A percentile compares a stretch with the other conserved stretches of the same genome.
These are phyloP conservation scores for Abrus precatorius DNA, from an alignment of 306 rosid genomes.

Conservation along the genomic window DNA sequence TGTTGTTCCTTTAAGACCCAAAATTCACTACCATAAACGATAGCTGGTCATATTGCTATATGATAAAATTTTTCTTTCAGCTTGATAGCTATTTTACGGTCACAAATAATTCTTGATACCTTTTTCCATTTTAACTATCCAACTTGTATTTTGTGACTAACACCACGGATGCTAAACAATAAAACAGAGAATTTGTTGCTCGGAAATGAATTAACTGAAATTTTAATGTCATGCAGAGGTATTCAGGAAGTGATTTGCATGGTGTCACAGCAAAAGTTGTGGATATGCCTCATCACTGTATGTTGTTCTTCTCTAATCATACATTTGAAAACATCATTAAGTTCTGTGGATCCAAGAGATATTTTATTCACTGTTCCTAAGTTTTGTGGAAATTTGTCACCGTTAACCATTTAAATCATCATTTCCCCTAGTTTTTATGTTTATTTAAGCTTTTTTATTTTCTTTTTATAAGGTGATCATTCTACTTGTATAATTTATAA, in stretches of 20 bases:
- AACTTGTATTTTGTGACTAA: no score
- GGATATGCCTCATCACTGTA: constrained; percentile 98
- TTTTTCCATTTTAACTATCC: no score
- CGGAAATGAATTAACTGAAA: constrained; percentile 31
- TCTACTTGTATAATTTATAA: neutral
- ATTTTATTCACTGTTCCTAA: constrained; percentile 14
- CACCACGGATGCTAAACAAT: neutral
- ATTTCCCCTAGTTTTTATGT: constrained; percentile 1
- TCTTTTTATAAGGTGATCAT: neutral
- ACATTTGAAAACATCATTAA: neutral
- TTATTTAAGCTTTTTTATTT: neutral
- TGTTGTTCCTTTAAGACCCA: no score
- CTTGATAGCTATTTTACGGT: no score
- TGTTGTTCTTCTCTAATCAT: constrained; percentile 42
- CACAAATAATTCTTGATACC: no score
- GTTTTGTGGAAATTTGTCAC: constrained; percentile 12
- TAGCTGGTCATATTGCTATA: no score
- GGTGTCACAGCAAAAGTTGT: constrained; percentile 96
- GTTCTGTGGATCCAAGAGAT: constrained; percentile 24
- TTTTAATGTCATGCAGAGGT: constrained; percentile 67
- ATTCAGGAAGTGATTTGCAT: constrained; percentile 87
- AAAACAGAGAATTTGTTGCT: constrained; percentile 19
- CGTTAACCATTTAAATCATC: neutral
- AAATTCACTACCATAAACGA: no score
- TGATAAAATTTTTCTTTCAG: no score